These are phyloP conservation scores for Eutrema salsugineum DNA, from an alignment of 441 rosid genomes.

Conservation along the genomic window DNA sequence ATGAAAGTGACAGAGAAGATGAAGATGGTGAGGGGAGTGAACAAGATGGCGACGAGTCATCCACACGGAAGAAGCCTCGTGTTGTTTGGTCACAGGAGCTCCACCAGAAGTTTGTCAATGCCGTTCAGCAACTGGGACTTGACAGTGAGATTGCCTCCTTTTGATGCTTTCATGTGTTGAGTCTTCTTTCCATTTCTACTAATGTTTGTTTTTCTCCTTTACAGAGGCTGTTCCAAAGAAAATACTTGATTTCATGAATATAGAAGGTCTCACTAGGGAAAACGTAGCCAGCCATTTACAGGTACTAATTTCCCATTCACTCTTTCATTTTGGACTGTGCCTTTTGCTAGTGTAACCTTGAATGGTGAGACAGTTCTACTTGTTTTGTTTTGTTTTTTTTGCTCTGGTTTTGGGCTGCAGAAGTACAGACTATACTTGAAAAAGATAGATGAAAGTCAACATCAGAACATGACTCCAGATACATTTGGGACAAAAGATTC, in stretches of 20 bases:
- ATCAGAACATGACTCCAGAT: slow-evolving; percentile 45
- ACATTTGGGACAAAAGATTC: slow-evolving; percentile 60
- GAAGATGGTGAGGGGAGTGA: slow-evolving; percentile 62
- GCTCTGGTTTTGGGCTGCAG: slow-evolving; percentile 44
- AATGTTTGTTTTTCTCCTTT: not conserved
- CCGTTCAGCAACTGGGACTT: slow-evolving; percentile 83
- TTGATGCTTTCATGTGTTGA: not conserved
- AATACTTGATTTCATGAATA: slow-evolving; percentile 90
- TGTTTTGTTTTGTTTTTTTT: not conserved
- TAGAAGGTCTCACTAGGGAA: slow-evolving; percentile 90
- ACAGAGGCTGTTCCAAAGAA: slow-evolving; percentile 98
- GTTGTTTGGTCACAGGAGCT: slow-evolving; percentile 91
- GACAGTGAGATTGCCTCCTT: slow-evolving; percentile 77
- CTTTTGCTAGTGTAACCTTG: not conserved
- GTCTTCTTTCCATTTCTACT: not conserved
- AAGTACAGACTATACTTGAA: slow-evolving; percentile 90
- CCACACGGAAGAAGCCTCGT: slow-evolving; percentile 80
- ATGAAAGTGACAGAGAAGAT: slow-evolving; percentile 51
- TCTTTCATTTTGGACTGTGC: not conserved
- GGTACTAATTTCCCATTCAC: slow-evolving; percentile 36
- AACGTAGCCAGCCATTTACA: slow-evolving; percentile 98
- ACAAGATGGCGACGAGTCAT: slow-evolving; percentile 61
- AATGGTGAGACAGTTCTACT: not conserved
- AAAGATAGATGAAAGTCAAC: slow-evolving; percentile 47
- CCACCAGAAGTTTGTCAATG: slow-evolving; percentile 80